These are phyloP conservation scores for Calonectria pauciramosa DNA, from an alignment of 2,329 filamentous ascomycete species.

Conservation along the genomic window DNA sequence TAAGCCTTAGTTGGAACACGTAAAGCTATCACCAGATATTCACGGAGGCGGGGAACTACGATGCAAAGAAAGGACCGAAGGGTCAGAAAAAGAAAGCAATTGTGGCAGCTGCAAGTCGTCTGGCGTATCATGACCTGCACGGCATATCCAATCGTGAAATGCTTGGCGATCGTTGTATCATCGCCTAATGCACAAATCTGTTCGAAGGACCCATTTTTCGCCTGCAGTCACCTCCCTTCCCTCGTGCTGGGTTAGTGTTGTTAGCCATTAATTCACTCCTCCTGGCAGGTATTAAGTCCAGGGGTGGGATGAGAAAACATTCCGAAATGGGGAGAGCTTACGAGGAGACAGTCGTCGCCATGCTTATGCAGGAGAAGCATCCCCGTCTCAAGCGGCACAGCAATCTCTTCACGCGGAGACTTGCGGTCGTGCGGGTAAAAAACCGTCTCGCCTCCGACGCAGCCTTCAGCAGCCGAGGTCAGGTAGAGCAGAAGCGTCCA, in stretches of 20 bases:
- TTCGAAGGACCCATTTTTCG: constrained; percentile 93
- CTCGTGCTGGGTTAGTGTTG: constrained; percentile 73
- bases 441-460: constrained; percentile 88
- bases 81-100: background rate
- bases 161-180: constrained; percentile 45
- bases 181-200: constrained; percentile 79
- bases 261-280: constrained; percentile 15
- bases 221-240: constrained; percentile 83
- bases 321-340: constrained; percentile 50
- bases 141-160: constrained; percentile 18
- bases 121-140: background rate
- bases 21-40: background rate
- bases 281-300: constrained; percentile 48
- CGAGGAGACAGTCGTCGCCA: constrained; percentile 87
- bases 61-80: background rate
- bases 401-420: constrained; percentile 73
- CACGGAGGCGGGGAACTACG: background rate
- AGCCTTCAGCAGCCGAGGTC: constrained; percentile 80
- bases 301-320: constrained; percentile 25
- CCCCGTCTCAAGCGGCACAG: constrained; percentile 83
- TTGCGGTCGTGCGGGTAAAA: constrained; percentile 83
- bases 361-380: constrained; percentile 90
- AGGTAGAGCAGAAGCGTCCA: constrained; percentile 94
- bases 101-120: background rate
- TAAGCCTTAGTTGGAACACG: background rate